A percentile compares a stretch with the other conserved stretches of the same genome.
These are phyloP conservation scores for Chalaropsis thielavioides DNA, from an alignment of 2,329 filamentous ascomycete species.

Conservation along the genomic window DNA sequence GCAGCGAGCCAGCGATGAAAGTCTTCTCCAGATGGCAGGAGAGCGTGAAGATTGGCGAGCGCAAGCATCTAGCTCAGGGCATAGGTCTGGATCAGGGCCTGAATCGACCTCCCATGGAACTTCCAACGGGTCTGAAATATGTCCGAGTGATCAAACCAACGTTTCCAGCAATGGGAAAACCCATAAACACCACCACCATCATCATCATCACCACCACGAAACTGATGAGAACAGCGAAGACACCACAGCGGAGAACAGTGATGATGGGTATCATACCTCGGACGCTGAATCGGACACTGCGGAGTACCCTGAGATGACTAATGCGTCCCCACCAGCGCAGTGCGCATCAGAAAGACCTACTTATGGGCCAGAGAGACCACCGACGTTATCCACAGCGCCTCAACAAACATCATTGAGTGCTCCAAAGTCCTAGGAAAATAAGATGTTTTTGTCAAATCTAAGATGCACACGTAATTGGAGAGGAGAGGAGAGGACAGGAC, in stretches of 20 bases:
- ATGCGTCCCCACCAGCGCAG: not conserved
- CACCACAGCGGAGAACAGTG: constrained; percentile 8
- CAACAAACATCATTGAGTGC: not conserved
- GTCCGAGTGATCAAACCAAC: not conserved
- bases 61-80: constrained; percentile 38
- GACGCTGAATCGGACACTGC: constrained; percentile 12
- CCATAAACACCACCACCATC: not conserved
- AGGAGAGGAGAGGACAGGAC: too few species aligned
- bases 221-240: constrained; percentile 7
- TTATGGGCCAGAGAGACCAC: constrained; percentile 14
- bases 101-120: not conserved
- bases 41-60: constrained; percentile 66
- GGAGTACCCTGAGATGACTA: not conserved
- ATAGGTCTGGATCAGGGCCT: constrained; percentile 34
- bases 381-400: constrained; percentile 20
- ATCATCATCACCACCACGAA: constrained; percentile 3
- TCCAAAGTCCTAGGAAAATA: constrained; percentile 9
- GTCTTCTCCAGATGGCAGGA: constrained; percentile 94
- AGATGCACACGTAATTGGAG: not conserved
- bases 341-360: constrained; percentile 8
- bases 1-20: constrained; percentile 83
- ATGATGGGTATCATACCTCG: constrained; percentile 8
- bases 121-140: constrained; percentile 6
- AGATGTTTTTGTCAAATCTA: not conserved
- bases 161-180: not conserved